Conservation (phyloP, 2,329 filamentous ascomycete genomes). For the Tolypocladium tundrense region DNA sequence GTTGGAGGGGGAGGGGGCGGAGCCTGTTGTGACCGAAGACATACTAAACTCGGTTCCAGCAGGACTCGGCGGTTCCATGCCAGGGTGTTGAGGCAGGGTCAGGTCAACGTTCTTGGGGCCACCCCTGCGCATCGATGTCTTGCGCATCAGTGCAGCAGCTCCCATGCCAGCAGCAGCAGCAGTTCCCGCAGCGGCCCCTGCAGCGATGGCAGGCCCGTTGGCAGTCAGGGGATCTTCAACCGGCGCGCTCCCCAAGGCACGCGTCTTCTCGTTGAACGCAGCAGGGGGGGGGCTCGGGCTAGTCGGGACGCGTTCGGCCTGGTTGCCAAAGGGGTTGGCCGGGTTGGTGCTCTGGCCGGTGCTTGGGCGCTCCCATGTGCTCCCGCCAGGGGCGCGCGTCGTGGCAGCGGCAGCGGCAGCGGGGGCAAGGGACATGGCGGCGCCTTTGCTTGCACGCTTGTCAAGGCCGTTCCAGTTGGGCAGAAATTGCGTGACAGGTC, state of each 20-base stretch:
- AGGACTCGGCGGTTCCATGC: conserved; percentile 43
- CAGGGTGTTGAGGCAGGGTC: conserved; percentile 30
- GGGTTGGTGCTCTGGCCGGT: conserved; percentile 37
- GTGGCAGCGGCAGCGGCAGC: conserved; percentile 10
- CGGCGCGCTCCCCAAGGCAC: not conserved
- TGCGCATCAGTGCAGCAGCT: conserved; percentile 34
- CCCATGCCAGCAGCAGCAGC: conserved; percentile 27
- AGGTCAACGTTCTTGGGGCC: conserved; percentile 42
- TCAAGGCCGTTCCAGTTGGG: conserved; percentile 44
- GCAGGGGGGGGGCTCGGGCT: conserved; percentile 12
- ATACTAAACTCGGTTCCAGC: conserved; percentile 54
- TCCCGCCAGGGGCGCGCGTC: conserved; percentile 19
- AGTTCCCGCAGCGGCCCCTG: conserved; percentile 8
- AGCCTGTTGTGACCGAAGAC: conserved; percentile 38
- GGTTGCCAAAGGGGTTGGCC: conserved; percentile 62
- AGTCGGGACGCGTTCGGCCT: conserved; percentile 40
- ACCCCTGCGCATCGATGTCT: conserved; percentile 46
- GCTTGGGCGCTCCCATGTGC: conserved; percentile 38
- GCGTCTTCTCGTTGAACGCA: not conserved
- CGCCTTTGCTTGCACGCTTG: conserved; percentile 39
- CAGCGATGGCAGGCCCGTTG: conserved; percentile 25
- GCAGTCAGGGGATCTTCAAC: conserved; percentile 25
- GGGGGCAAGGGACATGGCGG: conserved; percentile 27
- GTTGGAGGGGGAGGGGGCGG: conserved; percentile 22
- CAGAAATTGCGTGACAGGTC: conserved; percentile 75